Evolutionary conservation across 176 grass and related monocot genomes (phyloP), one percentile per base, ranked within the genome.

Genomic region (Phragmites australis): DNA sequence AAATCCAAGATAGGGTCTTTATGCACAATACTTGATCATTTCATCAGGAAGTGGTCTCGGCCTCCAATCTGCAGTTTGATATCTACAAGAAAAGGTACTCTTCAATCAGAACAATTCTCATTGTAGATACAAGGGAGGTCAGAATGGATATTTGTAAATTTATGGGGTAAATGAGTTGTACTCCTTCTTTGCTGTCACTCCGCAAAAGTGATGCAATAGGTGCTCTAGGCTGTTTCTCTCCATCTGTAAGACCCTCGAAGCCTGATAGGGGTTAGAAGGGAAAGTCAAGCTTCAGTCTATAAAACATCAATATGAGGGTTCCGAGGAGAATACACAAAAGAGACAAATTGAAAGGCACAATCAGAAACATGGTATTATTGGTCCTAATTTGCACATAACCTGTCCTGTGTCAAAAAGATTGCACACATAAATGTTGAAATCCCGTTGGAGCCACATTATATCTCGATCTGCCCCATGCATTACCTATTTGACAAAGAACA

Each of bases 331-430:
- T 40, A 32, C 31, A 32, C 31, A 78, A 48, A 85, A 81, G 50
- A 66, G 42, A 42, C 27, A 69, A 74, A 75, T 34, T 57, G 54
- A 68, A 59, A 40, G 17, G 34, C 46, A 39, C 10, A 58, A 76
- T 45, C 6, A 81, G 34, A 88, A 78, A 75, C 55, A 62, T 59
- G n/a, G 59, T 46, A 55, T 59, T 54, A 51, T 27, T 29, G 32
- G 62, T n/a, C 21, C 25, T 84, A 56, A n/a, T 80, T 80, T 76
- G 53, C 71, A 59, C 25, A 75, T 13, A 86, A 98, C 92, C 92
- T 93, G 96, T 65, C 96, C 96, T n/a, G 92, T 98, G 72, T 98
- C 92, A 72, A 98, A 94, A 75, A 98, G 90, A 85, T 95, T 95
- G 84, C 90, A 94, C 29, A 98, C 84, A 31, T 98, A 98, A 57